Evolutionary conservation across 306 rosid species (phyloP).

Genomic region (Canavalia ensiformis): DNA sequence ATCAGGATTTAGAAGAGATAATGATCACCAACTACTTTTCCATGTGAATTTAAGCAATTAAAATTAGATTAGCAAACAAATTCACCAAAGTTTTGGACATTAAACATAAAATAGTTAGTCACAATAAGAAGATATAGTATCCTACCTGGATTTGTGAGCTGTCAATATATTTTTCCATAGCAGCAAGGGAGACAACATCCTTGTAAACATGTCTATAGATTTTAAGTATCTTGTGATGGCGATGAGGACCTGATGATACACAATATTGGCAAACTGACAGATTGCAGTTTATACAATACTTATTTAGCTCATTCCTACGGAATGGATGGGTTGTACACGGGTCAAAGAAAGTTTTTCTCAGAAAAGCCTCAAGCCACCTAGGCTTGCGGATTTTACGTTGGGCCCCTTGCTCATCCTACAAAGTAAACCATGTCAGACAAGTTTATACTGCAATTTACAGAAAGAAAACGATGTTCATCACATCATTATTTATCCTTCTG

Average conservation of each 20-base stretch:
- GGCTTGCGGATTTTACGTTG: constrained; percentile 25
- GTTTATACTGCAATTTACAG: constrained; percentile 3
- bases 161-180: constrained; percentile 58
- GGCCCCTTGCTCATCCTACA: constrained; percentile 46
- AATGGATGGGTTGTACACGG: constrained; percentile 45
- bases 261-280: constrained; percentile 57
- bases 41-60: constrained; percentile 21
- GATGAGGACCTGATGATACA: constrained; percentile 49
- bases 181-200: constrained; percentile 55
- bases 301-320: constrained; percentile 50
- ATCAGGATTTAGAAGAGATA: not conserved
- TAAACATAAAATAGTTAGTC: not conserved
- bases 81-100: not conserved
- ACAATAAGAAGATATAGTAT: not conserved
- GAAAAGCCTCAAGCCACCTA: constrained; percentile 56
- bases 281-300: constrained; percentile 60
- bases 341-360: constrained; percentile 47
- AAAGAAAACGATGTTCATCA: constrained; percentile 25
- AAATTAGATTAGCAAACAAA: constrained; percentile 29
- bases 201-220: constrained; percentile 56
- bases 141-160: constrained; percentile 65
- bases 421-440: constrained; percentile 40
- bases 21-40: constrained; percentile 9
- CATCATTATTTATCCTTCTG: not conserved
- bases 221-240: constrained; percentile 51